A percentile compares a stretch with the other conserved stretches of the same genome.
Conservation (phyloP, 495 filamentous ascomycete genomes). For the Aspergillus funiculosus region DNA sequence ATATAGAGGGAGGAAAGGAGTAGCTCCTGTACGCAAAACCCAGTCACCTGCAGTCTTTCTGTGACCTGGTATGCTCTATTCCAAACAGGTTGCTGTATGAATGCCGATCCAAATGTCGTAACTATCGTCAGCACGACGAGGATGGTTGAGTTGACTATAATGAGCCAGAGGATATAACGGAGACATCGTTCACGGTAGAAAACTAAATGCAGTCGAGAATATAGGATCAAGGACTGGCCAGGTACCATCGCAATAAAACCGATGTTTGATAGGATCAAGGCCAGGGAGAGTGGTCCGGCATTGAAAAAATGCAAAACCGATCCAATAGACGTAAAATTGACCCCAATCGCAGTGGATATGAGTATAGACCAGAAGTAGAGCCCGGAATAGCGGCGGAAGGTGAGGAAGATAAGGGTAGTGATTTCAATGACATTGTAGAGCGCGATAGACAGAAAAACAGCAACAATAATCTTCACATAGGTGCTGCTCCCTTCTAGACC, state of each 20-base stretch:
- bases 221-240: slow-evolving; percentile 43
- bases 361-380: slow-evolving; percentile 48
- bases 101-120: slow-evolving; percentile 20
- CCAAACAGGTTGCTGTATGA: slow-evolving; percentile 13
- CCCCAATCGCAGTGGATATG: slow-evolving; percentile 37
- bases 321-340: slow-evolving; percentile 45
- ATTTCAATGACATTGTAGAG: slow-evolving; percentile 43
- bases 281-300: slow-evolving; percentile 22
- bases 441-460: slow-evolving; percentile 35
- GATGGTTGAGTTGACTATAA: slow-evolving; percentile 23
- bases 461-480: slow-evolving; percentile 22
- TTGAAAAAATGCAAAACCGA: slow-evolving; percentile 49
- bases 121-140: slow-evolving; percentile 27
- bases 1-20: slow-evolving; percentile 48
- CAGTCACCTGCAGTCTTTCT: slow-evolving; percentile 42
- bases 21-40: slow-evolving; percentile 45
- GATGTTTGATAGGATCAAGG: slow-evolving; percentile 30
- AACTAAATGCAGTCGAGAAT: slow-evolving; percentile 32
- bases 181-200: slow-evolving; percentile 20
- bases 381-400: slow-evolving; percentile 38
- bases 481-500: neutral
- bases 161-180: slow-evolving; percentile 24
- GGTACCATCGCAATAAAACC: slow-evolving; percentile 54
- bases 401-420: slow-evolving; percentile 36
- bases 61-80: slow-evolving; percentile 35